Base-by-base conservation (phyloP, 305 asterid species). In the Withania somnifera region DNA sequence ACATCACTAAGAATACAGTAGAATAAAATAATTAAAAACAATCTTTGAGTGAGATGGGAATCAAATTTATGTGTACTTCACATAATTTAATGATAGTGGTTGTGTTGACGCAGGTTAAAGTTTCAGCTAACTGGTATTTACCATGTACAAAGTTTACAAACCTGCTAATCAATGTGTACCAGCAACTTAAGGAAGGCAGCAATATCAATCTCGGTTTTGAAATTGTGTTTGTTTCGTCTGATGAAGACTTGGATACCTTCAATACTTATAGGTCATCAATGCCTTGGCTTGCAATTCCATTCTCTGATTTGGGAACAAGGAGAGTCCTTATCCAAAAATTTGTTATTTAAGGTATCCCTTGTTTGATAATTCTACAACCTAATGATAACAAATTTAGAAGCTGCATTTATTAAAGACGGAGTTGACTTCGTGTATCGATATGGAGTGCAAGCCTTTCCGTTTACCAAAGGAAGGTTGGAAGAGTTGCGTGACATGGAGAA, bases 241-340 rank as follows among this genome's bases (percentile, higher is more conserved):
- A 91, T 63, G 96, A 93, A 89, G 92, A 91, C 54, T 36, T 40
- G 19, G 60, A 56, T 5, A 89, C 95, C 26, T 93, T 89, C 80
- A 66, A 86, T 30, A 82, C 61, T 11, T 89, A 88, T 83, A 82
- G 81, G n/a, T 81, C 90, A 7, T 71, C 76, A 83, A 91, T 93
- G 95, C 96, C 96, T 3, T 93, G 97, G 96, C 89, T 88, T 14
- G 90, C 97, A 2, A 78, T 93, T 75, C 96, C 95, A 7, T 93
- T 89, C 67, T 87, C 96, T 14, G 93, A 89, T 81, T 68, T 91
- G 87, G 91, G 78, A 15, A 78, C 91, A 1, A 91, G 88, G 82
- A 86, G 87, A 81, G 77, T 85, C 38, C 82, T 93, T 67, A 91
- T 84, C 20, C 77, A 75, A 47, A 89, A 83, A 79, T 93, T 91